Conservation (phyloP, 148 eudicot genomes). For the Chenopodium album region DNA sequence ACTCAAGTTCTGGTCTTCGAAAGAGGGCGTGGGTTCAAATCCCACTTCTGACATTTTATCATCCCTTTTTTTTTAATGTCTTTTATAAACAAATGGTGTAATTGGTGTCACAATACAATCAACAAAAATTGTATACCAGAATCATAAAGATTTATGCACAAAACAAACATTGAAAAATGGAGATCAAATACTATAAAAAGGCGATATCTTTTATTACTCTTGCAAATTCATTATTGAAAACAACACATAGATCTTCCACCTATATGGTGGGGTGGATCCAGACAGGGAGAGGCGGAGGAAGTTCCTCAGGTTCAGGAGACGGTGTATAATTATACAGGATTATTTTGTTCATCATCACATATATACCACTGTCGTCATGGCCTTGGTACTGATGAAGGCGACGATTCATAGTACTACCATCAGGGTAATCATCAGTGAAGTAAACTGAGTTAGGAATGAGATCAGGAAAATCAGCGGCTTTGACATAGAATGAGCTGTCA, state of each 20-base stretch:
- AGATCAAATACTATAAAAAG: not conserved
- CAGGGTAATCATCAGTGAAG: conserved; percentile 21
- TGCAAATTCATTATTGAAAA: not conserved
- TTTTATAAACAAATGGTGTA: too few species aligned
- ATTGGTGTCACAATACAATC: too few species aligned
- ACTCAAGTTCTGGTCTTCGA: conserved; percentile 34
- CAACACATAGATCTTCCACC: not conserved
- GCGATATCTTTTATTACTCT: not conserved
- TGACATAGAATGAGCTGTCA: conserved; percentile 12
- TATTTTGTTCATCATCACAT: not conserved
- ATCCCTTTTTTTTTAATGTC: not conserved
- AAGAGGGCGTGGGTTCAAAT: conserved; percentile 36
- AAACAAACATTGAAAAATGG: not conserved
- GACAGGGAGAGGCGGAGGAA: conserved; percentile 14
- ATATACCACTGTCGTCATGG: conserved; percentile 12
- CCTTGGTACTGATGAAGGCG: not conserved
- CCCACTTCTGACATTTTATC: conserved; percentile 28
- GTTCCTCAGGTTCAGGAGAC: not conserved
- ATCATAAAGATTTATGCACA: too few species aligned
- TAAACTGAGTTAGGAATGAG: conserved; percentile 8
- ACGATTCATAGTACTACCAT: not conserved
- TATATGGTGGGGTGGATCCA: conserved; percentile 25
- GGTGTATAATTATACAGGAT: not conserved
- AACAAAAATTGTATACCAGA: too few species aligned
- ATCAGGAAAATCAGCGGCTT: not conserved